Percentiles rank a stretch among this genome's conserved stretches.
Evolutionary conservation across 306 rosid species (phyloP).

Genomic region (Pachyrhizus erosus): DNA sequence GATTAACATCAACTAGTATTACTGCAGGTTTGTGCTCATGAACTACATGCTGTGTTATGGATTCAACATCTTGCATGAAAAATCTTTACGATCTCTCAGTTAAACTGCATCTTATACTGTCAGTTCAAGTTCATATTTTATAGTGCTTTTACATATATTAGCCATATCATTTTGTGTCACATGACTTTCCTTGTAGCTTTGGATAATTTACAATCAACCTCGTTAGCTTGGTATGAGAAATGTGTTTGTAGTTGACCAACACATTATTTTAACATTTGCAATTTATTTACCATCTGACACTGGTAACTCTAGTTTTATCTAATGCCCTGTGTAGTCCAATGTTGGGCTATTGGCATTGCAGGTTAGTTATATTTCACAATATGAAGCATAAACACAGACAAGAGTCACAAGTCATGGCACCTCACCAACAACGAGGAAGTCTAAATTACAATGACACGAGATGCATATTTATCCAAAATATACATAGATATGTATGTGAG

Average conservation of each 20-base stretch:
- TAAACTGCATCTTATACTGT: background rate
- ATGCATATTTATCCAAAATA: too few species aligned
- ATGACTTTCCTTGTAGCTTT: background rate
- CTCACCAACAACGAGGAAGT: too few species aligned
- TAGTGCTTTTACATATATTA: too few species aligned
- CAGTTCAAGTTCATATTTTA: background rate
- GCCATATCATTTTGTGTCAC: background rate
- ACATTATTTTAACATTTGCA: background rate
- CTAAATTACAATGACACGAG: too few species aligned
- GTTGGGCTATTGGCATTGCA: background rate
- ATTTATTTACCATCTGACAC: background rate
- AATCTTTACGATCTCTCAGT: background rate
- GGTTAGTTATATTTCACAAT: too few species aligned
- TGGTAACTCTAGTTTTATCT: background rate
- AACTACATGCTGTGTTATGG: slow-evolving; percentile 13
- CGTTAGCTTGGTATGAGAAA: background rate
- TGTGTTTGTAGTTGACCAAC: background rate
- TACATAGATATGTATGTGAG: too few species aligned
- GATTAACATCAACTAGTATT: background rate
- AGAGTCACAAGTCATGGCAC: too few species aligned
- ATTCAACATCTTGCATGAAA: slow-evolving; percentile 8
- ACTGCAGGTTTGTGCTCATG: background rate
- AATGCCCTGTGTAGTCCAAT: background rate
- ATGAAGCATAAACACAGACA: background rate
- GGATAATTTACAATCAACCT: background rate